Evolutionary conservation across 495 filamentous ascomycete genomes (phyloP), one percentile per base, ranked within the genome.

Genomic region (Rostrohypoxylon terebratum): DNA sequence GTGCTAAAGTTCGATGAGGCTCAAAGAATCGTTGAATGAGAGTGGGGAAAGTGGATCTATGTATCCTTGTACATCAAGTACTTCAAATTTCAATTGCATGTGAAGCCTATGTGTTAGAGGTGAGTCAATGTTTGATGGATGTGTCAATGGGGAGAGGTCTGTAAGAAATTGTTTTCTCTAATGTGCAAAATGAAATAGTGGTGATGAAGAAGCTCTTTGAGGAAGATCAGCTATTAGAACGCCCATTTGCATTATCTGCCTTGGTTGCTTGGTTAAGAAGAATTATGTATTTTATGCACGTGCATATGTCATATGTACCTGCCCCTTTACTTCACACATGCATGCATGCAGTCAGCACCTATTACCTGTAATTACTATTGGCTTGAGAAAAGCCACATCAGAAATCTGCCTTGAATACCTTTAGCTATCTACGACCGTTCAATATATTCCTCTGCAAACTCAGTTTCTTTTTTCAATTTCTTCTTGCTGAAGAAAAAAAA

Each of bases 1-100:
- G 33, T 55, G 28, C 28, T 28, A 28, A 28, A 40, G 33, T 55
- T 54, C 34, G 33, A 60, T 63, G 66, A 71, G 69, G 63, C 69
- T 66, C 36, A 55, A 58, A 47, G 40, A 54, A 48, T 50, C 23
- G 28, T 31, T 18, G 31, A 18, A 33, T 59, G 40, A 23, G 11
- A 51, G 42, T 28, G 60, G 25, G 9, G 10, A 53, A 7, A 11
- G 53, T 38, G n/a, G 20, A 36, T 25, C 25, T 14, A 18, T 54
- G 62, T 44, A 64, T 36, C 23, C 25, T 48, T 48, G 36, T 53
- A 53, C 40, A 10, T n/a, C 2, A 50, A 6, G 48, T 53, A 53
- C 53, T 25, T 33, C 6, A 9, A 34, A 53, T 31, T 25, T 33
- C 6, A 9, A 34, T 16, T 38, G 38, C 18, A 11, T 28, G 6